A percentile compares a stretch with the other conserved stretches of the same genome.
These are phyloP conservation scores for Podospora didyma DNA, from an alignment of 495 filamentous ascomycete species.

Conservation along the genomic window DNA sequence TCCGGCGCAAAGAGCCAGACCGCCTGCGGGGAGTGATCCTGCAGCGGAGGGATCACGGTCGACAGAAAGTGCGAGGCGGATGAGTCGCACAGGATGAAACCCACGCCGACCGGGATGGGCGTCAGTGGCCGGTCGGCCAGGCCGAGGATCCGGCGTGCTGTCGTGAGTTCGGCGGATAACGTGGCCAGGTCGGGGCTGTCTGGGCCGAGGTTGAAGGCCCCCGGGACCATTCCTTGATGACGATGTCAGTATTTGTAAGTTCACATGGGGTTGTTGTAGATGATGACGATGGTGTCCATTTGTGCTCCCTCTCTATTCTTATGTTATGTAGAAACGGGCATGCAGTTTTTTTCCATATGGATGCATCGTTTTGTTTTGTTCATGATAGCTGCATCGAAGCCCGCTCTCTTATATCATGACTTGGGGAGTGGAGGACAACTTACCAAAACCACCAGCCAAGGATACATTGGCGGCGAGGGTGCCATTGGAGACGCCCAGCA, in stretches of 20 bases:
- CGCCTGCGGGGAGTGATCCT: constrained; percentile 55
- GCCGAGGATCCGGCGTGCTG: constrained; percentile 24
- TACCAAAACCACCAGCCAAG: constrained; percentile 63
- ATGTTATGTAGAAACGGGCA: no score
- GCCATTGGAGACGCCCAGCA: constrained; percentile 63
- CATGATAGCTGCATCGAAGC: no score
- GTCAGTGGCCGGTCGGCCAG: constrained; percentile 21
- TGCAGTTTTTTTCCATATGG: no score
- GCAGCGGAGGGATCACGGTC: constrained; percentile 34
- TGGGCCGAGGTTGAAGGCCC: constrained; percentile 30
- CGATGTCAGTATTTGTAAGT: no score
- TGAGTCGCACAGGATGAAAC: constrained; percentile 31
- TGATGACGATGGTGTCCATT: no score
- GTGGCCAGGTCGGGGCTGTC: constrained; percentile 20
- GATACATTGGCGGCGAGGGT: constrained; percentile 61
- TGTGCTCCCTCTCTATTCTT: no score
- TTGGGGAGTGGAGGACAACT: not conserved
- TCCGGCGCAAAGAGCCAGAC: constrained; percentile 71
- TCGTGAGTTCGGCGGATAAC: constrained; percentile 34
- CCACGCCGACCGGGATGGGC: constrained; percentile 38
- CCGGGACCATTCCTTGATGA: constrained; percentile 40
- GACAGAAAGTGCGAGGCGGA: constrained; percentile 25
- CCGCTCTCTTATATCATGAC: not conserved
- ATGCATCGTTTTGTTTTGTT: no score
- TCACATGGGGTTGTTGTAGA: no score